Base-by-base conservation (phyloP, 2,329 filamentous ascomycete genomes). In the Cercospora sesami region DNA sequence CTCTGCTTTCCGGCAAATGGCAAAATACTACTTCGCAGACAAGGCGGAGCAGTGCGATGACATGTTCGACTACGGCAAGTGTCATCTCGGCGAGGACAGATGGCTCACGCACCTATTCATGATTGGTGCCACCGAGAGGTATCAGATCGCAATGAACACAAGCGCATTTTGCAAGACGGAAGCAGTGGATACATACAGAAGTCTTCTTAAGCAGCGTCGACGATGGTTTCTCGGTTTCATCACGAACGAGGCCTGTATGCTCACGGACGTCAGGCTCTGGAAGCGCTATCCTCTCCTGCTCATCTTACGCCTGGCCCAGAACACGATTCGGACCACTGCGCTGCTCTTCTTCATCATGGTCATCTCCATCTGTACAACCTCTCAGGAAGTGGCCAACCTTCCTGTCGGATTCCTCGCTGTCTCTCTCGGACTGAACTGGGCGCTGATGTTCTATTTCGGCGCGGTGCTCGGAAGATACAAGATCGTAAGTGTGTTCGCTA, bases 21-120 rank as follows among this genome's bases (percentile, higher is more conserved):
- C 94, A 76, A 96, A 96, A 78, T 97, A 97, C 81, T 98, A 99
- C 81, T 99, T 99, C 79, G 93, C 94, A 45, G 94, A 97, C 81
- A 96, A 97, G 79, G 93, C 93, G 4, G 94, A 97, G 79, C 91
- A 96, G 77, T 97, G 93, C 76, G 92, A 96, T 68, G 94, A 98
- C 79, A 84, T 98, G 12, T 99, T 99, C 77, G 94, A 99, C 78
- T 98, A 94, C 77, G 93, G 92, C 66, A 98, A 98, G 81, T 94
- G 92, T 75, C 94, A 98, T 81, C 81, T 98, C 53, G 95, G 95
- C 45, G 95, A 98, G 80, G 95, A 99, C 80, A 87, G 94, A 71
- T 98, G 94, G 94, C 86, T 98, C 66, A 99, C 94, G 1, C 95
- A 99, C 83, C 86, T 99, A 67, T 97, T 99, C 84, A 99, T 99